Evolutionary conservation across 2,329 filamentous ascomycete species (phyloP).

Genomic region (Allantophomopsis lycopodina): DNA sequence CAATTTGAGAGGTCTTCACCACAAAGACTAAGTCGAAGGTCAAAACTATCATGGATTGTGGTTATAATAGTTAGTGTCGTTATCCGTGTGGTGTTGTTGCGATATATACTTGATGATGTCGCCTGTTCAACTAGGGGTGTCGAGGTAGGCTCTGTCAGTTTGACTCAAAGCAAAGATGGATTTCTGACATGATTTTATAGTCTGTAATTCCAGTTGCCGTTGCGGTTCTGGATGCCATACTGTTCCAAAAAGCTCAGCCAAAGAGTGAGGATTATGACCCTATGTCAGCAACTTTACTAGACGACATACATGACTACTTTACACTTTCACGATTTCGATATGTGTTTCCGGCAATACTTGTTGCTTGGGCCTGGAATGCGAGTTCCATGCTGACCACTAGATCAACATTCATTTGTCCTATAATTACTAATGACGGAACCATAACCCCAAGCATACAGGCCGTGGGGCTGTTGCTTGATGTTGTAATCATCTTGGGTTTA

Average conservation of each 20-base stretch:
- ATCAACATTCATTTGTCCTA: constrained; percentile 2
- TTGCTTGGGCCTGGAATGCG: constrained; percentile 1
- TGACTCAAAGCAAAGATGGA: no score
- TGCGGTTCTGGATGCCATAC: constrained; percentile 2
- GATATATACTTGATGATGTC: neutral
- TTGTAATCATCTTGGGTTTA: constrained; percentile 1
- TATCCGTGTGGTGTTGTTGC: constrained; percentile 1
- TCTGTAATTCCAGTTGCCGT: constrained; percentile 2
- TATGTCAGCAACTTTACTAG: constrained; percentile 3
- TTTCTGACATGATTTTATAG: neutral
- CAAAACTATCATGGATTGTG: no score
- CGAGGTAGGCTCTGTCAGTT: constrained; percentile 1
- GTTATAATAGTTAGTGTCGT: neutral
- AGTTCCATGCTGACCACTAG: neutral
- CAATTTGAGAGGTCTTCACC: neutral
- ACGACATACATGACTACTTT: constrained; percentile 3
- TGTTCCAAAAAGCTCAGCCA: neutral
- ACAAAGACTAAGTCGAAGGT: no score
- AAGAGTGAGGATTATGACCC: constrained; percentile 1
- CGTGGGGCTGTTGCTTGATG: constrained; percentile 2
- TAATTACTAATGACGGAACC: neutral
- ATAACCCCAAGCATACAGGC: constrained; percentile 1
- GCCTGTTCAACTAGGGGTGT: constrained; percentile 1
- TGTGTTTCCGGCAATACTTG: constrained; percentile 1
- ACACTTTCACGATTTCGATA: constrained; percentile 3